Percentiles rank a stretch among this genome's conserved stretches.
These are phyloP conservation scores for Erodium maritimum DNA, from an alignment of 345 rosid genomes.

Conservation along the genomic window DNA sequence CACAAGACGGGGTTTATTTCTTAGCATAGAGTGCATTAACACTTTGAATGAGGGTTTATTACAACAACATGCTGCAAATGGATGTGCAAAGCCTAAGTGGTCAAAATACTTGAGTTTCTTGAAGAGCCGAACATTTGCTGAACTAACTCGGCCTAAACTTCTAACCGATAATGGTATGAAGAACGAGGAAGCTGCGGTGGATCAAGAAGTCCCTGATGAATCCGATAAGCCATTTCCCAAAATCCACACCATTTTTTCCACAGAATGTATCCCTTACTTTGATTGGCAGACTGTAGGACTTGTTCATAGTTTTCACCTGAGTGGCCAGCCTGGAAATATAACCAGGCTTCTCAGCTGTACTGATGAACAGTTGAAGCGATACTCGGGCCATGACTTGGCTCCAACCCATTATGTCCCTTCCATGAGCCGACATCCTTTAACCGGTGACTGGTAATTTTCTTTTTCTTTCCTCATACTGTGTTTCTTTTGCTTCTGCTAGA, in stretches of 20 bases:
- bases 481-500: not conserved
- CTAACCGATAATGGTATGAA: constrained; percentile 24
- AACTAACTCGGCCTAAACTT: constrained; percentile 62
- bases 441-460: constrained; percentile 82
- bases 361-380: constrained; percentile 63
- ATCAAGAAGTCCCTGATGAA: constrained; percentile 28
- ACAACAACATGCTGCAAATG: constrained; percentile 57
- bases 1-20: constrained; percentile 41
- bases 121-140: constrained; percentile 83
- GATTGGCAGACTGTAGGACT: constrained; percentile 99
- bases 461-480: constrained; percentile 1
- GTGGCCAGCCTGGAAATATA: constrained; percentile 91
- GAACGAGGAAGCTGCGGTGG: constrained; percentile 20
- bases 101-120: constrained; percentile 83
- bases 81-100: constrained; percentile 81
- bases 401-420: constrained; percentile 97
- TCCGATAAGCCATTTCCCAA: constrained; percentile 44
- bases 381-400: constrained; percentile 83
- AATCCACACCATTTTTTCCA: constrained; percentile 88
- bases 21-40: constrained; percentile 76
- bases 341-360: constrained; percentile 96
- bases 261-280: constrained; percentile 84
- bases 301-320: constrained; percentile 76
- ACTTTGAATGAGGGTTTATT: constrained; percentile 87
- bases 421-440: constrained; percentile 91